These are phyloP conservation scores for Candida maesae DNA, from an alignment of 805 yeast genomes.

Conservation along the genomic window DNA sequence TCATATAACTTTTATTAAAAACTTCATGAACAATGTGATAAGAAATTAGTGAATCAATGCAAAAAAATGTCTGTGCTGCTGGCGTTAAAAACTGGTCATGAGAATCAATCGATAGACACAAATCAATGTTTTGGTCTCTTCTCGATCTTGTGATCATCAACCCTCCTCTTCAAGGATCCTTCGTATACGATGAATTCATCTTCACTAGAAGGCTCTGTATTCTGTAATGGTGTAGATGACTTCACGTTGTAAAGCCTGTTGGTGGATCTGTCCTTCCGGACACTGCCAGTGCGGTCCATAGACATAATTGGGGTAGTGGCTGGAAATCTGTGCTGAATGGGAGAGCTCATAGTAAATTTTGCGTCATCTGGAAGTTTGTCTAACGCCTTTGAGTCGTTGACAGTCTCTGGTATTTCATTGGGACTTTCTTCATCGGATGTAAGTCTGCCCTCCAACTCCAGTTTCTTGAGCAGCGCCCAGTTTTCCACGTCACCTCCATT, in stretches of 20 bases:
- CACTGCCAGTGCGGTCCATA: neutral
- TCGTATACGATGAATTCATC: slow-evolving; percentile 9
- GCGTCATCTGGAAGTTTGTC: slow-evolving; percentile 15
- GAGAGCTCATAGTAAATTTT: slow-evolving; percentile 16
- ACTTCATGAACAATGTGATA: no score
- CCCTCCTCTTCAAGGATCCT: slow-evolving; percentile 5
- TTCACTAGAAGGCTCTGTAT: slow-evolving; percentile 1
- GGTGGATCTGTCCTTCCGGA: neutral
- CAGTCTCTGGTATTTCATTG: neutral
- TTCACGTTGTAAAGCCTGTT: neutral
- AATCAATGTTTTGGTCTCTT: slow-evolving; percentile 11
- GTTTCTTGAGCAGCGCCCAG: slow-evolving; percentile 47
- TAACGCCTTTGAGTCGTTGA: neutral
- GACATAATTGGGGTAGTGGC: slow-evolving; percentile 21
- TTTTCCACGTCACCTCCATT: slow-evolving; percentile 42
- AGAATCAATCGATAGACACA: no score
- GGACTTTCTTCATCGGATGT: neutral
- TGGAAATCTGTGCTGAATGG: slow-evolving; percentile 19
- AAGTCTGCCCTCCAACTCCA: slow-evolving; percentile 34
- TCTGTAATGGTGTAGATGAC: neutral
- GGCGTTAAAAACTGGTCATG: neutral
- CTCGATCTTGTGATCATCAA: slow-evolving; percentile 2
- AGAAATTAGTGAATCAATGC: no score
- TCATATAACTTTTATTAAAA: no score
- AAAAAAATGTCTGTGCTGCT: no score